These are phyloP conservation scores for Trypanosoma platydactyli DNA, from an alignment of 208 protist genomes.

Conservation along the genomic window DNA sequence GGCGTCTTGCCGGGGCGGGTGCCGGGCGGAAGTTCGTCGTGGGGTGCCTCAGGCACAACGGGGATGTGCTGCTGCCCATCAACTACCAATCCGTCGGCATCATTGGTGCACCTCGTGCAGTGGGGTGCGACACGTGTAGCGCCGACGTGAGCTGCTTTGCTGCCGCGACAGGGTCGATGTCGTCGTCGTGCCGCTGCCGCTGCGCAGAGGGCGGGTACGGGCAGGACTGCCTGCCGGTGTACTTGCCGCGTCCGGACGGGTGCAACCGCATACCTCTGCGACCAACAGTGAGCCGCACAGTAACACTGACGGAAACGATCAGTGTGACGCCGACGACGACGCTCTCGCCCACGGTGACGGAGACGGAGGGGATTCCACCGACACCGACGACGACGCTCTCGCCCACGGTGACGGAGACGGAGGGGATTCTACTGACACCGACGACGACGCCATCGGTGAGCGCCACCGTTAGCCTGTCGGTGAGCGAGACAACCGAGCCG, in stretches of 20 bases:
- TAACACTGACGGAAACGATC: background rate
- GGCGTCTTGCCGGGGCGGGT: background rate
- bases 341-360: too few species aligned
- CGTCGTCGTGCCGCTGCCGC: background rate
- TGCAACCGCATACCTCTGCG: background rate
- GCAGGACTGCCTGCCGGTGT: conserved; percentile 4
- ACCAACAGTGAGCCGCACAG: background rate
- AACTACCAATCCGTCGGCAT: conserved; percentile 12
- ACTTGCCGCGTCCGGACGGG: conserved; percentile 4
- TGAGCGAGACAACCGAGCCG: background rate
- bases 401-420: too few species aligned
- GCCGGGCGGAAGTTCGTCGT: background rate
- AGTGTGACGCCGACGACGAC: too few species aligned
- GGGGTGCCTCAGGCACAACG: background rate
- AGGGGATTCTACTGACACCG: too few species aligned
- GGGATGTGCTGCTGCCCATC: background rate
- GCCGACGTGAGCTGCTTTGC: conserved; percentile 16
- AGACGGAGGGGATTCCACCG: too few species aligned
- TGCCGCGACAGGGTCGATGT: conserved; percentile 2
- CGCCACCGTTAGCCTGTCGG: background rate
- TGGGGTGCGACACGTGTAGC: conserved; percentile 7
- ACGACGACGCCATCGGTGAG: too few species aligned
- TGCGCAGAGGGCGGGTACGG: conserved; percentile 7
- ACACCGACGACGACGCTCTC: too few species aligned
- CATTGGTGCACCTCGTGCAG: background rate